A percentile compares a stretch with the other conserved stretches of the same genome.
phyloP scores from a whole-genome alignment of 129 eudicot species.

The Helichrysum umbraculigerum region DNA sequence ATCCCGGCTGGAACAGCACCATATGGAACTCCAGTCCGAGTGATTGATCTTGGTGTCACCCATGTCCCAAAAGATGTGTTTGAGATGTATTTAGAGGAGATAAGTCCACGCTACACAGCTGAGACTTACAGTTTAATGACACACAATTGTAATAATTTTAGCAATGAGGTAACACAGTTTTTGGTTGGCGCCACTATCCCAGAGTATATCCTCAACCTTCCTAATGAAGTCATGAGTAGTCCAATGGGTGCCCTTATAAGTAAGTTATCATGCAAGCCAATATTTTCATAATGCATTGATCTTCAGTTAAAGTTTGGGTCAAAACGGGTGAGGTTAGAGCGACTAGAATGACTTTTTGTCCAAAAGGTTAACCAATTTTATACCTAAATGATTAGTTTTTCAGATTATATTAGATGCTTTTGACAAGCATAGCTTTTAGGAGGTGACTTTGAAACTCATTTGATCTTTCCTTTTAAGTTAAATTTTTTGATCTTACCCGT shows the following conservation, averaged over 20 bases:
- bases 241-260: slow-evolving; percentile 84
- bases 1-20: slow-evolving; percentile 64
- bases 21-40: slow-evolving; percentile 77
- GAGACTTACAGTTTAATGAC: slow-evolving; percentile 79
- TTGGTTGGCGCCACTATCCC: slow-evolving; percentile 72
- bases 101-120: slow-evolving; percentile 77
- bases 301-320: neutral
- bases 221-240: slow-evolving; percentile 85
- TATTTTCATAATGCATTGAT: neutral
- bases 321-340: no score
- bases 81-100: slow-evolving; percentile 81
- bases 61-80: slow-evolving; percentile 90
- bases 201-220: slow-evolving; percentile 78
- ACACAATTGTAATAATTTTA: slow-evolving; percentile 91
- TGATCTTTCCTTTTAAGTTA: neutral
- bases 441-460: neutral
- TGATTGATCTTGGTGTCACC: slow-evolving; percentile 78
- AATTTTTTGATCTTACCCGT: neutral
- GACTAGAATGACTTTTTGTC: no score
- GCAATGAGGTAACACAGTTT: slow-evolving; percentile 92
- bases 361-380: neutral
- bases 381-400: neutral
- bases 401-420: no score
- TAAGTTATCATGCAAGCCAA: slow-evolving; percentile 34
- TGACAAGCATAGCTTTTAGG: no score